phyloP scores from a whole-genome alignment of 495 filamentous ascomycete genomes.

The Penicillium tannophilum region DNA sequence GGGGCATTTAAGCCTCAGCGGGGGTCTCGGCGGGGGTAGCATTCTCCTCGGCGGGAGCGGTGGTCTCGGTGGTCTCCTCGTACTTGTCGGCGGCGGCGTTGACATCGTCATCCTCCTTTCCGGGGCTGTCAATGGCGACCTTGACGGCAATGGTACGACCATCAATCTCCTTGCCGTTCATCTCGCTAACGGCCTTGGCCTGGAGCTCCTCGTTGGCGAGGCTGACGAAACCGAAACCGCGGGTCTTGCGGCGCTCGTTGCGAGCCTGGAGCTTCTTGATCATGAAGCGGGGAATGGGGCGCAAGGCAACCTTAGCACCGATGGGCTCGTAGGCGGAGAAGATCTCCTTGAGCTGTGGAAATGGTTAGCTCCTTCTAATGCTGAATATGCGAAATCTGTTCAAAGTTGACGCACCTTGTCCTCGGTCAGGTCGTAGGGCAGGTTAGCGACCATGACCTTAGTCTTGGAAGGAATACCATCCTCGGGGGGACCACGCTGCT shows the following conservation, averaged over 20 bases:
- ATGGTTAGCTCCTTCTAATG: background rate
- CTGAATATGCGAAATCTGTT: background rate
- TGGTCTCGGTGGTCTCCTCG: constrained; percentile 44
- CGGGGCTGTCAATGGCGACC: constrained; percentile 98
- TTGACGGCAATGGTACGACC: constrained; percentile 99
- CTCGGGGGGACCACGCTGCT: constrained; percentile 91
- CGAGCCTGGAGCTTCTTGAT: constrained; percentile 99
- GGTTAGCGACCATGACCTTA: constrained; percentile 99
- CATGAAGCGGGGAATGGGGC: constrained; percentile 99
- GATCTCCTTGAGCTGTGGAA: constrained; percentile 85
- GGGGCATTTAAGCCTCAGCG: constrained; percentile 36
- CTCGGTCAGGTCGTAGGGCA: constrained; percentile 96
- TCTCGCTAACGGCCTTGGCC: constrained; percentile 93
- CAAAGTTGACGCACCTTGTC: constrained; percentile 70
- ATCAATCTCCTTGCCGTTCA: constrained; percentile 98
- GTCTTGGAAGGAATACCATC: constrained; percentile 98
- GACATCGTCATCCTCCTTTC: constrained; percentile 95
- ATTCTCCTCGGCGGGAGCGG: constrained; percentile 43
- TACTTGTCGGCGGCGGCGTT: constrained; percentile 61
- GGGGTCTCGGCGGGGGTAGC: constrained; percentile 26
- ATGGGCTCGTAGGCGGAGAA: constrained; percentile 86
- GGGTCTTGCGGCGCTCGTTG: constrained; percentile 97
- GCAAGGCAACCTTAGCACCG: constrained; percentile 96
- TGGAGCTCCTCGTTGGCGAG: constrained; percentile 93
- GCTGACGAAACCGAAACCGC: constrained; percentile 98